Evolutionary conservation across 768 basidiomycete genomes (phyloP).

Genomic region (Fistulinella prunicolor): DNA sequence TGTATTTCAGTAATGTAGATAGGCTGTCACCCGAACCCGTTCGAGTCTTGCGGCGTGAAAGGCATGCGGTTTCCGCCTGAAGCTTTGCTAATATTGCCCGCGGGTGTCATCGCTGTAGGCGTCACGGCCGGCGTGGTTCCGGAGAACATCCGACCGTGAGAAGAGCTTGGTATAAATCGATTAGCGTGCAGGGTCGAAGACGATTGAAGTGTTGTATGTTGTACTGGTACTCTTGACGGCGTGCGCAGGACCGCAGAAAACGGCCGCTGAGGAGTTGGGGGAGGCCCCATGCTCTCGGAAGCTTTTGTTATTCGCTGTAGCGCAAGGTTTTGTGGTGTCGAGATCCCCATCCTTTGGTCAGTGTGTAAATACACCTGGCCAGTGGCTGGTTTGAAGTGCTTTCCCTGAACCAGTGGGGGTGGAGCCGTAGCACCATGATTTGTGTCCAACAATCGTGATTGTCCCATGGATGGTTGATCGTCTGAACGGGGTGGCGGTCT

Average conservation of each 20-base stretch:
- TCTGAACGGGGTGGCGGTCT: conserved; percentile 40
- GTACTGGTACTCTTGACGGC: conserved; percentile 23
- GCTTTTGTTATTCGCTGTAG: conserved; percentile 24
- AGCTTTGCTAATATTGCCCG: conserved; percentile 10
- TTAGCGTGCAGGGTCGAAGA: conserved; percentile 23
- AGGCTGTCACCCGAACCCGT: conserved; percentile 30
- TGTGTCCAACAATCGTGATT: conserved; percentile 33
- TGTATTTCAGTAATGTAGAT: not conserved
- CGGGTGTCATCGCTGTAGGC: conserved; percentile 17
- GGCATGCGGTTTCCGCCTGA: conserved; percentile 50
- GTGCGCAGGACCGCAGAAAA: conserved; percentile 24
- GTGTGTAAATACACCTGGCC: conserved; percentile 11
- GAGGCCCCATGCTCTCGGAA: conserved; percentile 46
- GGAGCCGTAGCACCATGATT: conserved; percentile 32
- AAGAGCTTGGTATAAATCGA: conserved; percentile 31
- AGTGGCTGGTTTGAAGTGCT: conserved; percentile 25
- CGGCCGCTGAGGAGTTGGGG: conserved; percentile 45
- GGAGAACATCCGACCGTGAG: conserved; percentile 23
- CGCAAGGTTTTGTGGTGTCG: conserved; percentile 9
- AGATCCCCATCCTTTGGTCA: conserved; percentile 11
- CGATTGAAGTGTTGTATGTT: conserved; percentile 9
- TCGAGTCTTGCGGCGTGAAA: conserved; percentile 42
- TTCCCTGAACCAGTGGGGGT: conserved; percentile 23
- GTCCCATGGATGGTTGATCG: conserved; percentile 38
- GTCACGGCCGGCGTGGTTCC: conserved; percentile 17